Evolutionary conservation across 495 filamentous ascomycete genomes (phyloP).

Genomic region (Penicillium ucsense): DNA sequence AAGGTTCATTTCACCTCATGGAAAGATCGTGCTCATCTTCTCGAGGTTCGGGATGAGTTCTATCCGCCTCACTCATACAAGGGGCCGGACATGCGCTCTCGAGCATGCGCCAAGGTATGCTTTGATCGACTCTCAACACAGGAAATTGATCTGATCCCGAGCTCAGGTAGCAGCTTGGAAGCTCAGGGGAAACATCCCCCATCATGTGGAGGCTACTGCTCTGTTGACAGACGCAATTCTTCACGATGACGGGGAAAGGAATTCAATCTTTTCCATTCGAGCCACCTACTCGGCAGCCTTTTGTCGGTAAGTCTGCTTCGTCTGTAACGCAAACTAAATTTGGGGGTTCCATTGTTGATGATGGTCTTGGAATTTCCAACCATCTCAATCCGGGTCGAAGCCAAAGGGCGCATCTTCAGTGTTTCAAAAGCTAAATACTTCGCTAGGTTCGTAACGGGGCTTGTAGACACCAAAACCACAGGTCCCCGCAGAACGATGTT

Average conservation of each 20-base stretch:
- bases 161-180: constrained; percentile 46
- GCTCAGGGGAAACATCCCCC: constrained; percentile 63
- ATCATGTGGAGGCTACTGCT: constrained; percentile 74
- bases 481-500: constrained; percentile 71
- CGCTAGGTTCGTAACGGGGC: constrained; percentile 77
- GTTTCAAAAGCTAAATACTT: constrained; percentile 1
- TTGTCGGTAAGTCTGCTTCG: constrained; percentile 37
- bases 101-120: constrained; percentile 39
- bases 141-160: no score
- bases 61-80: constrained; percentile 40
- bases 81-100: constrained; percentile 29
- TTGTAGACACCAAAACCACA: constrained; percentile 67
- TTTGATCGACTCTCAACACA: not conserved
- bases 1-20: constrained; percentile 74
- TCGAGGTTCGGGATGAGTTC: constrained; percentile 56
- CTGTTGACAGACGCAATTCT: constrained; percentile 65
- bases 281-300: constrained; percentile 52
- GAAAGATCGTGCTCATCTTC: constrained; percentile 55
- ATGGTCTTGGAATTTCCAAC: not conserved
- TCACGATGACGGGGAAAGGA: constrained; percentile 47
- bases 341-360: not conserved
- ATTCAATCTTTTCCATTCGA: constrained; percentile 43
- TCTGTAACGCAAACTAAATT: not conserved
- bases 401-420: not conserved
- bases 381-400: not conserved